Evolutionary conservation across 208 protist genomes (phyloP), one percentile per base, ranked within the genome.

Genomic region (Trypanosoma congolense): DNA sequence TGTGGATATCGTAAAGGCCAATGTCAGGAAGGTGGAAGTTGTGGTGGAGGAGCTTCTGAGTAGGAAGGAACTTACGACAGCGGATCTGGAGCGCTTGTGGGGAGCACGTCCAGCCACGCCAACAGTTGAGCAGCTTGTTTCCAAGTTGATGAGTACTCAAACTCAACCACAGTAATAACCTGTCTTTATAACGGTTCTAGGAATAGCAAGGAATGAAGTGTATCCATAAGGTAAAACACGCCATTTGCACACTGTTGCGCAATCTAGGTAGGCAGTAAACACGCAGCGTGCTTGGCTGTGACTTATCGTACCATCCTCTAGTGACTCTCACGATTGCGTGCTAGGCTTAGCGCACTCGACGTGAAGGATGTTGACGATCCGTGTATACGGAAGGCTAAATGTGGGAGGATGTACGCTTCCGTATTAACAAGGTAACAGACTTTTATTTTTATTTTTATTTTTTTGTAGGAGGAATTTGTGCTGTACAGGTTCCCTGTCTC

Each of bases 61-160:
- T 53, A 90, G 87, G 69, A 88, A 86, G 56, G 89, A 95, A 65
- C 51, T 95, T 21, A 58, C 55, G 28, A 81, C 70, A n/a, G 64
- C 31, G 6, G 81, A 91, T n/a, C 70, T 95, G 19, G 76, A 83
- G 57, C 54, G 50, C 28, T 53, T 95, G 33, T 87, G 79, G 73
- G 89, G 89, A 30, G 60, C 75, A 28, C 73, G 86, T 16, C 85
- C 85, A n/a, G 45, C 36, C n/a, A 59, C 51, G 54, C 85, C 85
- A 26, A 93, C 70, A 1, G 66, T 73, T 25, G 74, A 74, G 49
- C 58, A 85, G 47, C 52, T 93, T 19, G 61, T 83, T 4, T 53
- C 46, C 18, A 69, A 56, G 50, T 38, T 78, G 18, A 28, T 54
- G 52, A 35, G 1, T 25, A 40, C 33, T 21, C 61, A 59, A 45